Base-by-base conservation (phyloP, 2,329 filamentous ascomycete species). In the Colletotrichum coccodes region DNA sequence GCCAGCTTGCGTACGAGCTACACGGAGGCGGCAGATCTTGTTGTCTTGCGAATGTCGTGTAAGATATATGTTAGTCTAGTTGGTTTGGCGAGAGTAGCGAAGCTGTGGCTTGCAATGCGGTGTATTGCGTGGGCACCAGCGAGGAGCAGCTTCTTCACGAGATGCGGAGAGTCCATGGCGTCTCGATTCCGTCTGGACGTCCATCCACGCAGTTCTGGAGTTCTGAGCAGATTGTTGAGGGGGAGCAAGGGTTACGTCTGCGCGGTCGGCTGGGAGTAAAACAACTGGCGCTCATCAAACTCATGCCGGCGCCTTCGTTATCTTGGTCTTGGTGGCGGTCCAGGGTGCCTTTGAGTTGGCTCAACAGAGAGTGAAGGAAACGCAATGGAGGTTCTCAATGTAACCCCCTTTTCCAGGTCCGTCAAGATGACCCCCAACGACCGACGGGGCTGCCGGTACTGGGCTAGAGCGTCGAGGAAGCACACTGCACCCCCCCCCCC, bases 151-250 rank as follows among this genome's bases (percentile, higher is more conserved):
- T 59, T 50, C 46, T 59, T 46, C 23, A 32, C 61, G 54, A 56
- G 21, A 59, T 56, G 61, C 60, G 54, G 46, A 49, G 47, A 16
- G 26, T n/a, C 54, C 65, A 65, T 40, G 61, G 47, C 54, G 61
- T 54, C 46, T 47, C 38, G 32, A 49, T 18, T 40, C 26, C 28
- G 54, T n/a, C 28, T 46, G 36, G 46, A 18, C 60, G 26, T 26
- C 23, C 23, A 21, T 26, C 34, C 42, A 26, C 42, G 34, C 32
- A 26, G 47, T 26, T 32, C n/a, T n/a, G n/a, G n/a, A 32, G 9
- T 44, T 7, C 50, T 54, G 16, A 28, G 46, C n/a, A 28, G 26
- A 18, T 42, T 52, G 57, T 38, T 49, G 67, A 70, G 65, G 30
- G n/a, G 46, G 8, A 40, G 23, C 56, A 60, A 53, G 56, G 62